Conservation (phyloP, 164 flowering plant species). For the Annona squamosa region DNA sequence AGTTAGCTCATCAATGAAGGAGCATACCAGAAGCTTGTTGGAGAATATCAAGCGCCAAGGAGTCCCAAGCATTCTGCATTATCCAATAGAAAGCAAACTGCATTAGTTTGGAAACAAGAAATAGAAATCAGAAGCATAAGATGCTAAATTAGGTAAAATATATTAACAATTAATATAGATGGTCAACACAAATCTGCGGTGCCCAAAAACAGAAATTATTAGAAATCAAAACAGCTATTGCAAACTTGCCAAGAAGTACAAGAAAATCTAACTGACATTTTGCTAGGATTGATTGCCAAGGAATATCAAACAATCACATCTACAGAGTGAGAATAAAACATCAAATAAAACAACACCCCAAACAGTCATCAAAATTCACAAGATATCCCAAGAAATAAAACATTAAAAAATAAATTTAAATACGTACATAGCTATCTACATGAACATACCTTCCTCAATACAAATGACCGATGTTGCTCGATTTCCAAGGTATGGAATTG, state of each 20-base stretch:
- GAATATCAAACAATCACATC: background rate
- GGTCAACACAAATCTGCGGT: background rate
- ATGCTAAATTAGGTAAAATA: background rate
- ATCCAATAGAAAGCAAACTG: background rate
- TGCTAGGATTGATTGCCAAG: background rate
- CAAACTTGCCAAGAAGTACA: background rate
- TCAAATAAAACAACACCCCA: too few relatives aligned
- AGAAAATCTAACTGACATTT: background rate
- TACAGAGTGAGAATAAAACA: too few relatives aligned
- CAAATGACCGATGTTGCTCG: constrained; percentile 78
- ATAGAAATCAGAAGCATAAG: background rate
- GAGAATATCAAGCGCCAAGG: constrained; percentile 62
- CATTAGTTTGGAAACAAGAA: background rate
- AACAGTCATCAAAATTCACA: background rate
- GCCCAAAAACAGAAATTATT: background rate
- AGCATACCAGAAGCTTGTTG: constrained; percentile 72
- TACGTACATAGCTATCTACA: background rate
- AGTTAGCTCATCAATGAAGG: background rate
- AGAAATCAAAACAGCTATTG: background rate
- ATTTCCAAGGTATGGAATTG: constrained; percentile 84
- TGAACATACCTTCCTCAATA: constrained; percentile 59
- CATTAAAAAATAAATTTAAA: background rate
- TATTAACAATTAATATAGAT: too few relatives aligned
- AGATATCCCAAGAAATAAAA: too few relatives aligned
- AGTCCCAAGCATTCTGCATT: constrained; percentile 71